Base-by-base conservation (phyloP, 2,329 filamentous ascomycete species). In the Monosporascus sp. region DNA sequence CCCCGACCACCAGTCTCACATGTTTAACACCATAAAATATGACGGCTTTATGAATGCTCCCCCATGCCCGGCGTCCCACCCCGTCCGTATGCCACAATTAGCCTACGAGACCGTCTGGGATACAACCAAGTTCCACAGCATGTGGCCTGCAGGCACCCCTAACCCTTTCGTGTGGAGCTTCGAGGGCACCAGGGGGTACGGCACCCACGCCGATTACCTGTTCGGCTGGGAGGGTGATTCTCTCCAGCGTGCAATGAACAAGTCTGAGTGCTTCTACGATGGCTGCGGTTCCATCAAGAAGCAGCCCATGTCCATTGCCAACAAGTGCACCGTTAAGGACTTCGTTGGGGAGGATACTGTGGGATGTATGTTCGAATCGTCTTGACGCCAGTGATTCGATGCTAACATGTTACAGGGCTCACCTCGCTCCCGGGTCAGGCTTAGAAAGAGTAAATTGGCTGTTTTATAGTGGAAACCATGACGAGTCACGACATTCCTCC, bases 81-180 rank as follows among this genome's bases (percentile, higher is more conserved):
- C 56, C 5, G 68, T 71, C 1, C 69, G 70, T 1, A 69, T 77
- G 47, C 68, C 73, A 2, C 75, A 76, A 53, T 58, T 77, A 11
- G 64, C 65, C 0, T 67, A 73, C 61, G 75, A 77, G 59, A 73
- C 75, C 38, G 74, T 76, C 61, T 77, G 74, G 71, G 70, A 75
- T 51, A 73, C 71, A 8, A 65, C 67, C 22, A 60, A 64, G 52
- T 75, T 74, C 57, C 72, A 71, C 55, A 63, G 68, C 64, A 55
- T 72, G 48, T 68, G 70, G 70, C 63, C 63, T 5, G 60, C 66
- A 41, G 67, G 69, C 43, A 60, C 66, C 3, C 63, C 63, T 0
- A 64, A 67, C 55, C 66, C 65, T 1, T 68, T 69, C 41, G 64
- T 68, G 9, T 66, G 62, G 59, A 68, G 63, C 50, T 68, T 65